Base-by-base conservation (phyloP, 202 grass and related monocot species). In the Musa balbisiana region DNA sequence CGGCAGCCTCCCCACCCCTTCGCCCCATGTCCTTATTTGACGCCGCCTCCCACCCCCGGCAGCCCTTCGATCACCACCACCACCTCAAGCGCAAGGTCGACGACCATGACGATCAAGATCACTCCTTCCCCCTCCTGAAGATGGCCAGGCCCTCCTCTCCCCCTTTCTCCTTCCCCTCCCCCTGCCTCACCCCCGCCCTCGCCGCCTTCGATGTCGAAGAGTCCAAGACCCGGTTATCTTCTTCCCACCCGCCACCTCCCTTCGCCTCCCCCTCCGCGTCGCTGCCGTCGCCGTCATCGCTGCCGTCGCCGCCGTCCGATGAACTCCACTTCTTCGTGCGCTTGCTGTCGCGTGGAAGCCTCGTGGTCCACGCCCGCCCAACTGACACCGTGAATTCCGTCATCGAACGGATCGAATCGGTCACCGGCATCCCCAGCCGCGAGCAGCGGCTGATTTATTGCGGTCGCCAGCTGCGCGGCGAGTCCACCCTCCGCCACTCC, bases 241-340 rank as follows among this genome's bases (percentile, higher is more conserved):
- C 53, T 14, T 54, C 53, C 1, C 53, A 54, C 53, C 53, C 53
- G 10, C 53, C 53, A 12, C 12, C 53, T 54, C 53, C 53, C 10
- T 15, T 14, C 53, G 14, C 11, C 1, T 12, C 53, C 53, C 14
- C 53, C 53, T 54, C 53, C 0, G 11, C 53, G 2, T 3, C 53
- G 11, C 10, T 54, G 53, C 53, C 10, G 12, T 14, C 12, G 14
- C 53, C 53, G 1, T 54, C 53, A 43, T 43, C 53, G 53, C 53
- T 15, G 53, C 11, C 53, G 53, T 3, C 53, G 14, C 53, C 53
- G 10, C 14, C 53, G 33, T 43, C 53, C 1, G 53, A 54, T 10
- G 53, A 64, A 64, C 14, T 84, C 25, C 90, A 97, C 67, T 97
- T 97, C 87, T 97, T 97, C 64, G 86, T 97, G 8, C 87, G 90